A percentile compares a stretch with the other conserved stretches of the same genome.
Evolutionary conservation across 768 basidiomycete species (phyloP).

Genomic region (Pulveroboletus sp.): DNA sequence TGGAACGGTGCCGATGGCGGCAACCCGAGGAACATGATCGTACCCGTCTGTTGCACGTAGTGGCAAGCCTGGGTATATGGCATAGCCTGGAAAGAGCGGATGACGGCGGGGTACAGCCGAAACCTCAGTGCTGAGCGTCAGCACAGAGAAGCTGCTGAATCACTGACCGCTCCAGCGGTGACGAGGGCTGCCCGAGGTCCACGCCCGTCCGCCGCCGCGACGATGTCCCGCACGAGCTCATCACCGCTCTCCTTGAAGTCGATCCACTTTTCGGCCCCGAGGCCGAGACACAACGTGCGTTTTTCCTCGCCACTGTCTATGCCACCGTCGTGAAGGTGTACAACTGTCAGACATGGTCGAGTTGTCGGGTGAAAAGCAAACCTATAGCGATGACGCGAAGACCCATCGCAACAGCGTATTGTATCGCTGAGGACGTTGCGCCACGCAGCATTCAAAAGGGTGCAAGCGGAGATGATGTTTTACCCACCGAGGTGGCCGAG

Average conservation of each 20-base stretch:
- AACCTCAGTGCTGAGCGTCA: neutral
- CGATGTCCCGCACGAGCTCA: constrained; percentile 35
- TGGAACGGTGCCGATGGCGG: constrained; percentile 30
- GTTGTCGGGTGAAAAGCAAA: neutral
- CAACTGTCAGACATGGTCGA: too few relatives aligned
- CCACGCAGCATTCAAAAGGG: neutral
- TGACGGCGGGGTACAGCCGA: neutral
- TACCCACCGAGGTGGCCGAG: constrained; percentile 39
- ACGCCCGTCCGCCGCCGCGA: constrained; percentile 36
- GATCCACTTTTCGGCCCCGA: constrained; percentile 42
- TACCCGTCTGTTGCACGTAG: constrained; percentile 43
- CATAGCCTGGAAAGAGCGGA: constrained; percentile 15
- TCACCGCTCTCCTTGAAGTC: constrained; percentile 44
- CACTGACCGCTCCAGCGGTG: constrained; percentile 18
- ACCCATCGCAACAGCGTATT: constrained; percentile 43
- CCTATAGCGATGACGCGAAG: constrained; percentile 44
- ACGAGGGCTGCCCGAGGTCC: constrained; percentile 41
- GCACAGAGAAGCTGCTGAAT: neutral
- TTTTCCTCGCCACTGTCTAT: constrained; percentile 43
- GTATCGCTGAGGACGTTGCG: constrained; percentile 31
- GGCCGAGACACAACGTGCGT: constrained; percentile 31
- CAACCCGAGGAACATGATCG: constrained; percentile 40
- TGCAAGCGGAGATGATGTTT: neutral
- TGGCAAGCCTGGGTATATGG: constrained; percentile 43
- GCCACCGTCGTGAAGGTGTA: neutral